Evolutionary conservation across 108 stramenopile species (phyloP), one percentile per base, ranked within the genome.

Genomic region (Nitzschia inconspicua): DNA sequence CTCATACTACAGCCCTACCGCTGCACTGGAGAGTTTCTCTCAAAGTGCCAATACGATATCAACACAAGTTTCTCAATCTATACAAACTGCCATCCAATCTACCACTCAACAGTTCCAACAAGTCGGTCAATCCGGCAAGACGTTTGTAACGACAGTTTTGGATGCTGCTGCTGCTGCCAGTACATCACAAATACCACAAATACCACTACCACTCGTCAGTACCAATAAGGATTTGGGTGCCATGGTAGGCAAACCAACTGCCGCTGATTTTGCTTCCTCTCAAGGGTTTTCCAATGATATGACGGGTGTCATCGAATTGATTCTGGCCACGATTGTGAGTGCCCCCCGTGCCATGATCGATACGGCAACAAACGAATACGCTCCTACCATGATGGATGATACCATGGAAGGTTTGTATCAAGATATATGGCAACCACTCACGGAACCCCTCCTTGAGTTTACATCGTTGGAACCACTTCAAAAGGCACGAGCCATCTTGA

Each of bases 281-380:
- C 53, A 54, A n/a, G 53, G 53, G 6, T 54, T 54, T 36, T 32
- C 35, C n/a, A 36, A 36, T 3, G 53, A 54, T 28, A 28, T 54
- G 23, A 10, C 31, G 8, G 53, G 53, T 2, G 20, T 54, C 6
- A 31, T 36, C 1, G 53, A 54, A 37, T 36, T 54, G 53, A 31
- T 36, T 4, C 20, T 54, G 16, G 53, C 53, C 6, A 54, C 53
- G 2, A 23, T 54, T 36, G 32, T 32, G 5, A 23, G 35, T 4
- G 7, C 37, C 14, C 53, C 53, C 10, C 53, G 53, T 10, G 14
- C 53, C 3, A 3, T 54, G 7, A 8, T 54, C 35, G 53, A 54
- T 37, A 22, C 34, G 8, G 19, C 35, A 11, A 20, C 37, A 28
- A 34, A 29, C 8, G 53, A 54, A 36, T 29, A 32, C 13, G 14